Base-by-base conservation (phyloP, 345 rosid species). In the Salix koriyanagi region DNA sequence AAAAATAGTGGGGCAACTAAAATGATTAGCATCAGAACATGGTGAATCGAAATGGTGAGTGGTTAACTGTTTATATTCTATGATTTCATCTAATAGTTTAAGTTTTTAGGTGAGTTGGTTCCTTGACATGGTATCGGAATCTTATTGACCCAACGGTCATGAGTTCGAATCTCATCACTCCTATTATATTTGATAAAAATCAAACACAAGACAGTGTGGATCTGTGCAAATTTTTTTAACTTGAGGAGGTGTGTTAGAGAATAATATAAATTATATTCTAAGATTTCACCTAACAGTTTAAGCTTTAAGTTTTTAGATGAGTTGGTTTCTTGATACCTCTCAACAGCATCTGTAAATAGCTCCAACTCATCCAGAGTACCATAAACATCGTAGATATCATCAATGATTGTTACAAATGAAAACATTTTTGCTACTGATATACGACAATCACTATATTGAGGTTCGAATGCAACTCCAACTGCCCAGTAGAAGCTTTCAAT, bases 341-440 rank as follows among this genome's bases (percentile, higher is more conserved):
- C 48, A 7, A 79, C 80, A 12, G 73, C 80, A 52, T 83, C 78
- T 13, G 80, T 76, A 72, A 79, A 68, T 13, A 67, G 61, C 46
- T 75, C 62, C 44, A 82, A 50, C 62, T 79, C 85, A 26, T 50
- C 68, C 48, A 78, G 44, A 10, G 79, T 78, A 11, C 82, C 82
- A 62, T 71, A 65, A 26, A 71, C 72, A 66, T 77, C 80, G 66
- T 77, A 77, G 4, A 77, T 30, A 9, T 77, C 85, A 21, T 82
- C 82, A n/a, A 82, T 34, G 12, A 39, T 65, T 13, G 80, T 75
- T 42, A 79, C 41, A n/a, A 76, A 26, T 3, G 68, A 26, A 8
- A 54, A 44, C n/a, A 65, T 65, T 19, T 79, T 72, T 2, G 85
- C 65, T 11, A 79, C n/a, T 1, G 23, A 60, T 69, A 26, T 72